These are phyloP conservation scores for Aeschynomene evenia DNA, from an alignment of 306 rosid genomes.

Conservation along the genomic window DNA sequence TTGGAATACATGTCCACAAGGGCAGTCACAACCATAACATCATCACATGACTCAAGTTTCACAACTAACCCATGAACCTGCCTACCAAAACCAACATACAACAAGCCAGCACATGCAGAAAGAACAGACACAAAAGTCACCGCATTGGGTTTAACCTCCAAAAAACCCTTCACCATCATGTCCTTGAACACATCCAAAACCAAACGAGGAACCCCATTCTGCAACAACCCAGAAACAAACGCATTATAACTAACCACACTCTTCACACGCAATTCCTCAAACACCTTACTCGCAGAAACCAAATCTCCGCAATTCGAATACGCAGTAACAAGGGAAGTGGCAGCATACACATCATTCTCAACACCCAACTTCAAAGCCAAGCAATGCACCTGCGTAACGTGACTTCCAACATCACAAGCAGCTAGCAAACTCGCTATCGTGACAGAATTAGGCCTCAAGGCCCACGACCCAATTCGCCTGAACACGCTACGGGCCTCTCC, in stretches of 20 bases:
- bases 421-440: conserved; percentile 51
- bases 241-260: conserved; percentile 74
- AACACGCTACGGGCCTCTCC: conserved; percentile 44
- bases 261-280: conserved; percentile 44
- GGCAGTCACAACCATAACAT: conserved; percentile 54
- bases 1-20: conserved; percentile 72
- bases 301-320: conserved; percentile 46
- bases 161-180: conserved; percentile 36
- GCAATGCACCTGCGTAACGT: conserved; percentile 52
- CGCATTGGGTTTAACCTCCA: conserved; percentile 34
- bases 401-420: conserved; percentile 27
- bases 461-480: conserved; percentile 28
- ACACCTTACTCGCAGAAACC: conserved; percentile 48
- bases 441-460: conserved; percentile 52
- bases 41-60: conserved; percentile 36
- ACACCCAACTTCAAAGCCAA: conserved; percentile 67
- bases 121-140: conserved; percentile 60
- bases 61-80: conserved; percentile 63
- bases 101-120: conserved; percentile 55
- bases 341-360: conserved; percentile 55
- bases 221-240: conserved; percentile 55
- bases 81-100: conserved; percentile 44
- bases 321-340: conserved; percentile 56
- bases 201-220: conserved; percentile 40
- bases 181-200: conserved; percentile 58